A percentile compares a stretch with the other conserved stretches of the same genome.
These are phyloP conservation scores for Cornus florida DNA, from an alignment of 148 eudicot species.

Conservation along the genomic window DNA sequence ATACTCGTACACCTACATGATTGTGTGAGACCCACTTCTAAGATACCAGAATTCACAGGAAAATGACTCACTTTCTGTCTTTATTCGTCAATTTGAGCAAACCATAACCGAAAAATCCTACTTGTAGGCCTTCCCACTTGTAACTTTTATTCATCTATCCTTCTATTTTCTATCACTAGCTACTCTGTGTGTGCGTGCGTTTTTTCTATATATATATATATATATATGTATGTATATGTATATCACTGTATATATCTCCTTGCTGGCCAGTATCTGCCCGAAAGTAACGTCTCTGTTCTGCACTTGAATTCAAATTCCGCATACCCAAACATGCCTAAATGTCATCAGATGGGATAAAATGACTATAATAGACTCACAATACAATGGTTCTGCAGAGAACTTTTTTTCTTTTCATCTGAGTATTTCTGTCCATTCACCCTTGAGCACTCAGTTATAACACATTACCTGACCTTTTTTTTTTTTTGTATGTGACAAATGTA, in stretches of 20 bases:
- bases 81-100: neutral
- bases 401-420: neutral
- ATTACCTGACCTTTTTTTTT: neutral
- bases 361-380: neutral
- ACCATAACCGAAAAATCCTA: neutral
- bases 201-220: too few relatives aligned
- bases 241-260: neutral
- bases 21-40: neutral
- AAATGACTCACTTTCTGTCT: neutral
- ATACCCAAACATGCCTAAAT: neutral
- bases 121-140: neutral
- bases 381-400: too few relatives aligned
- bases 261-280: neutral
- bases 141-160: neutral
- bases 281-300: neutral
- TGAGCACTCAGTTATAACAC: neutral
- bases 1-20: too few relatives aligned
- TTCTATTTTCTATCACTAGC: too few relatives aligned
- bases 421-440: neutral
- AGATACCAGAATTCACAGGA: neutral
- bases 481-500: neutral
- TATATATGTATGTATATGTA: too few relatives aligned
- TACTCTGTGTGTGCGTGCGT: too few relatives aligned
- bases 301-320: neutral
- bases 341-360: neutral